Conservation (phyloP, 1,284 basidiomycete species). For the Ustilago crameri region DNA sequence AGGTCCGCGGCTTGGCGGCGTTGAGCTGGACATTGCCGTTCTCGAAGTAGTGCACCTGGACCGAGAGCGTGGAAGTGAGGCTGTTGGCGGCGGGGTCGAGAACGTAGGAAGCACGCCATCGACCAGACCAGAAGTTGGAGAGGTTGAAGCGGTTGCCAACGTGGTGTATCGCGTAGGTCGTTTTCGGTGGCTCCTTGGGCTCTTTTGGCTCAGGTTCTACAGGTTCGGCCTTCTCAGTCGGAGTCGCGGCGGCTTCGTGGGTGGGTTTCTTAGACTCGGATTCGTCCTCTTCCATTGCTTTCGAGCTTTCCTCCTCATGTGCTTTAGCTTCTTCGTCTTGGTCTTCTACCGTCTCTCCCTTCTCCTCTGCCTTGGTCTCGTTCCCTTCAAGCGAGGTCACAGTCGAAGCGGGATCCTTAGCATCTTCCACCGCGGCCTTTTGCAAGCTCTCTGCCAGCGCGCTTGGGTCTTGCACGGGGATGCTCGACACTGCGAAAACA, state of each 20-base stretch:
- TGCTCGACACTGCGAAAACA: constrained; percentile 42
- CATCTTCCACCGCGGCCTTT: constrained; percentile 23
- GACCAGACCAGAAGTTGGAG: constrained; percentile 66
- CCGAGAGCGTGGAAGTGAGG: constrained; percentile 23
- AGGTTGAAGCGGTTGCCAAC: constrained; percentile 65
- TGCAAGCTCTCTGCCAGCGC: constrained; percentile 13
- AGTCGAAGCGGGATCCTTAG: constrained; percentile 28
- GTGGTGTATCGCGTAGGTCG: constrained; percentile 53
- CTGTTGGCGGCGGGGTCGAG: constrained; percentile 27
- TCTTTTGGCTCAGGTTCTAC: constrained; percentile 7
- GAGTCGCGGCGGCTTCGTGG: too few species aligned
- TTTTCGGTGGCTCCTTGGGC: constrained; percentile 8
- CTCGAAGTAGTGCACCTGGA: constrained; percentile 67
- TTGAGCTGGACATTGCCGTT: constrained; percentile 67
- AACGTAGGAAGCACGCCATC: constrained; percentile 60
- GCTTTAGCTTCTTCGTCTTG: constrained; percentile 8
- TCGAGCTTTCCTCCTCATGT: neutral
- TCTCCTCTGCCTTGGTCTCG: neutral
- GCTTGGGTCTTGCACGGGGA: constrained; percentile 17
- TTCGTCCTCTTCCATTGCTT: constrained; percentile 13
- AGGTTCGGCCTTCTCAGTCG: constrained; percentile 3
- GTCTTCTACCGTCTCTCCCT: constrained; percentile 4
- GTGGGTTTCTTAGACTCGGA: neutral
- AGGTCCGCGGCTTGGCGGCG: constrained; percentile 24
- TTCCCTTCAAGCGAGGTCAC: constrained; percentile 16